phyloP scores from a whole-genome alignment of 495 filamentous ascomycete species.

The Penicillium malachiteum region DNA sequence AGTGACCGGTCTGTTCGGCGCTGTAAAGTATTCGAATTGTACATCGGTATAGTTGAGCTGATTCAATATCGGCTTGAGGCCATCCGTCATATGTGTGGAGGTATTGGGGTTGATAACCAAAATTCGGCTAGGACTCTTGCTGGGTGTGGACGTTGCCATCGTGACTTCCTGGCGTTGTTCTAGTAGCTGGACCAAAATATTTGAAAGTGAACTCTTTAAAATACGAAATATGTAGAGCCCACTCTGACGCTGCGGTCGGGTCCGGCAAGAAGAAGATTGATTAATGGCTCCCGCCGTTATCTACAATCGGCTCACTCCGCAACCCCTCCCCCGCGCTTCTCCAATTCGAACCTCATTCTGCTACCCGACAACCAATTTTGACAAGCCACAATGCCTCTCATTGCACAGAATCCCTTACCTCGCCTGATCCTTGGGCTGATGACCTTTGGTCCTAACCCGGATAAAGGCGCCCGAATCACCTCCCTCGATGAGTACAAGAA shows the following conservation, averaged over 20 bases:
- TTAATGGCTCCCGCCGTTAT: slow-evolving; percentile 13
- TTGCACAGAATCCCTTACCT: slow-evolving; percentile 49
- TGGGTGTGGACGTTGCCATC: slow-evolving; percentile 18
- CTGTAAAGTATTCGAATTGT: slow-evolving; percentile 56
- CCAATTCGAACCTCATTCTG: not conserved
- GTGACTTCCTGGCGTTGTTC: not conserved
- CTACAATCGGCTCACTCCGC: slow-evolving; percentile 20
- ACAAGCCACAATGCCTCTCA: slow-evolving; percentile 50
- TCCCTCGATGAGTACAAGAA: slow-evolving; percentile 61
- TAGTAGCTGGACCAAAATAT: not conserved
- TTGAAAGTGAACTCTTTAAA: not conserved
- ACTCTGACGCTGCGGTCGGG: not conserved
- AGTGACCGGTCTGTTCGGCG: slow-evolving; percentile 35
- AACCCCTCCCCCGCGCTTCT: slow-evolving; percentile 15
- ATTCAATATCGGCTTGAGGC: slow-evolving; percentile 63
- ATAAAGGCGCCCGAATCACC: slow-evolving; percentile 67
- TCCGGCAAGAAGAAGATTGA: slow-evolving; percentile 4
- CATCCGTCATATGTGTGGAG: slow-evolving; percentile 75
- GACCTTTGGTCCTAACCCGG: slow-evolving; percentile 56
- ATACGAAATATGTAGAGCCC: not conserved
- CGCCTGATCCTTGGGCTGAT: slow-evolving; percentile 61
- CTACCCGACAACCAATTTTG: not conserved
- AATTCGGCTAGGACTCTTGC: slow-evolving; percentile 44
- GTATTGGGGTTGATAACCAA: slow-evolving; percentile 93
- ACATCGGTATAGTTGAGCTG: slow-evolving; percentile 48